A percentile compares a stretch with the other conserved stretches of the same genome.
These are phyloP conservation scores for Trichoderma simmonsii DNA, from an alignment of 2,329 filamentous ascomycete genomes.

Conservation along the genomic window DNA sequence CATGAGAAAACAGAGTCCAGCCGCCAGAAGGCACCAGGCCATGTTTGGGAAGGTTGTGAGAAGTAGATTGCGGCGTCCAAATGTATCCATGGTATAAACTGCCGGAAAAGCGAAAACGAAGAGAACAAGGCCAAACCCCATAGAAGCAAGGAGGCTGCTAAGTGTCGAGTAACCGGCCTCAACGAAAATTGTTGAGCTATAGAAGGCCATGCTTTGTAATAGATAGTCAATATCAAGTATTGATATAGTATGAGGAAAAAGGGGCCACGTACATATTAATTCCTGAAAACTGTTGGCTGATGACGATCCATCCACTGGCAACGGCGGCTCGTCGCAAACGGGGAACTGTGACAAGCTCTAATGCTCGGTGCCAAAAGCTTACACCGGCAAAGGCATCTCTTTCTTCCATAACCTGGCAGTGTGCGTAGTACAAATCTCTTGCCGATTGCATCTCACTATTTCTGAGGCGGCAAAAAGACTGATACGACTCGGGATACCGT, in stretches of 20 bases:
- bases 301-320: constrained; percentile 31
- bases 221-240: constrained; percentile 16
- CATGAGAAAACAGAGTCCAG: constrained; percentile 48
- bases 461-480: constrained; percentile 53
- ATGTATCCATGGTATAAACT: constrained; percentile 52
- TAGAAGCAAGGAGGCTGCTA: constrained; percentile 47
- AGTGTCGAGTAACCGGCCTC: constrained; percentile 41
- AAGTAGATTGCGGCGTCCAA: constrained; percentile 47
- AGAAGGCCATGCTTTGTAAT: constrained; percentile 42
- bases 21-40: constrained; percentile 30
- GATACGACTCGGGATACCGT: constrained; percentile 51
- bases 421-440: constrained; percentile 55
- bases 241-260: too few relatives aligned
- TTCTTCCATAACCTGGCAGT: constrained; percentile 36
- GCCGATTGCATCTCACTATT: constrained; percentile 58
- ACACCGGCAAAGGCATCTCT: constrained; percentile 33
- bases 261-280: constrained; percentile 23
- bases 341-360: constrained; percentile 47
- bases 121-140: constrained; percentile 52
- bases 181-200: constrained; percentile 48
- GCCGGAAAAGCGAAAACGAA: constrained; percentile 54
- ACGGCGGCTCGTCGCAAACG: constrained; percentile 43
- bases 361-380: constrained; percentile 37
- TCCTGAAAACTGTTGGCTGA: constrained; percentile 33
- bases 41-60: constrained; percentile 33